phyloP scores from a whole-genome alignment of 2,329 filamentous ascomycete genomes.

The Pseudogymnoascus sp. region DNA sequence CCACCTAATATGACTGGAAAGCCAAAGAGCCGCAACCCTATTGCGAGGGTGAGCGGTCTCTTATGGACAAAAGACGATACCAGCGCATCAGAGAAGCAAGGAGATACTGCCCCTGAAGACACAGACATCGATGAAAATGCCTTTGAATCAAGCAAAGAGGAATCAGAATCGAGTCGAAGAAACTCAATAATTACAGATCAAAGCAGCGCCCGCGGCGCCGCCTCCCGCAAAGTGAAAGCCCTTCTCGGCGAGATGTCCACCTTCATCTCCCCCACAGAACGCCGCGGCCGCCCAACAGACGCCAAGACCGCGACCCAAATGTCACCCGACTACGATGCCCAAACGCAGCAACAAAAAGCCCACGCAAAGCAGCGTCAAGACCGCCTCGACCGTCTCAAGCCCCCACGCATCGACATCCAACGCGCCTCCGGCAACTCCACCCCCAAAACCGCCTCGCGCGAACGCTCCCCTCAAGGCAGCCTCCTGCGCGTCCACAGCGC shows the following conservation, averaged over 20 bases:
- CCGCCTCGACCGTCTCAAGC: conserved; percentile 31
- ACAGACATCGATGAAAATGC: conserved; percentile 36
- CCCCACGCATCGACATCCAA: conserved; percentile 41
- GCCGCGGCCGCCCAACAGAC: conserved; percentile 27
- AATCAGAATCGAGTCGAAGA: conserved; percentile 17
- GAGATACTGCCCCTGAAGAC: conserved; percentile 39
- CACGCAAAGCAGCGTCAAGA: neutral
- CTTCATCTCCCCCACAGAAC: conserved; percentile 42
- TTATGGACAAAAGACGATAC: conserved; percentile 50
- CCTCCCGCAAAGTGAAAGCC: conserved; percentile 7
- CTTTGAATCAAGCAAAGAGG: conserved; percentile 14
- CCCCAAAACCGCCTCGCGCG: conserved; percentile 11
- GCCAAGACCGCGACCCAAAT: conserved; percentile 17
- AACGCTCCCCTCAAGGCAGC: conserved; percentile 15
- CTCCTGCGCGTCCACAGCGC: conserved; percentile 20
- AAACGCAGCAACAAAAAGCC: neutral
- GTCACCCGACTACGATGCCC: neutral
- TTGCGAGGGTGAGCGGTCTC: conserved; percentile 53
- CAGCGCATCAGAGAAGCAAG: conserved; percentile 33
- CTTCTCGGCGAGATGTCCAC: conserved; percentile 33
- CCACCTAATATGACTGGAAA: conserved; percentile 3
- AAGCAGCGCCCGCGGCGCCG: neutral
- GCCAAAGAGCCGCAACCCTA: conserved; percentile 46
- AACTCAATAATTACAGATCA: neutral
- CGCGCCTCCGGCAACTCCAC: conserved; percentile 28